Evolutionary conservation across 352 stramenopile species (phyloP).

Genomic region (Stramenopiles sp.): DNA sequence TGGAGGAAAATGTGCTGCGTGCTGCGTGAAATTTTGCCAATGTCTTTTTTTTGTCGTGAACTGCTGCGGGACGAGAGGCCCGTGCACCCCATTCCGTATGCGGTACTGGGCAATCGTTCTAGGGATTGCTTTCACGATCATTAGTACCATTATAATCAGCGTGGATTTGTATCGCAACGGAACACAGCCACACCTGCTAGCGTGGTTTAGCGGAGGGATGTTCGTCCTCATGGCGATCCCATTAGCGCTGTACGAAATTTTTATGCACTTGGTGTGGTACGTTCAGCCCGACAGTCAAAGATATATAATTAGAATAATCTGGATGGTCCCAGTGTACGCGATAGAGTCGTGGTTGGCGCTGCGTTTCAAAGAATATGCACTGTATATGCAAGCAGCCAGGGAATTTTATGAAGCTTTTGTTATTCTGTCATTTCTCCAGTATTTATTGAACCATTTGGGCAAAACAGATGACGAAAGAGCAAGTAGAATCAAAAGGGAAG

Average conservation of each 20-base stretch:
- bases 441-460: constrained; percentile 62
- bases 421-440: constrained; percentile 78
- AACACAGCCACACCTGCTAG: neutral
- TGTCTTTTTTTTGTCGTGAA: neutral
- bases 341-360: constrained; percentile 65
- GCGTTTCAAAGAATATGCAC: constrained; percentile 57
- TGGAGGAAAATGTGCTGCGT: too few relatives aligned
- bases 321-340: constrained; percentile 78
- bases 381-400: constrained; percentile 63
- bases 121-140: neutral
- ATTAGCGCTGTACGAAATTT: constrained; percentile 35
- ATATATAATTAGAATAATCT: constrained; percentile 72
- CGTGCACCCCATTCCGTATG: neutral
- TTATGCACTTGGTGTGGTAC: constrained; percentile 56
- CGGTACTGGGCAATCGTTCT: neutral
- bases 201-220: neutral
- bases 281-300: constrained; percentile 54
- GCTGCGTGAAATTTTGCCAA: too few relatives aligned
- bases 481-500: constrained; percentile 42
- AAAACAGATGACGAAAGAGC: constrained; percentile 19
- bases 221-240: neutral
- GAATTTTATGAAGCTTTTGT: constrained; percentile 78
- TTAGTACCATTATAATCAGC: neutral
- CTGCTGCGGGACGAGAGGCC: neutral
- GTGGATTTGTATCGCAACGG: neutral